Conservation (phyloP, 495 filamentous ascomycete genomes). For the Daldinia concentrica region DNA sequence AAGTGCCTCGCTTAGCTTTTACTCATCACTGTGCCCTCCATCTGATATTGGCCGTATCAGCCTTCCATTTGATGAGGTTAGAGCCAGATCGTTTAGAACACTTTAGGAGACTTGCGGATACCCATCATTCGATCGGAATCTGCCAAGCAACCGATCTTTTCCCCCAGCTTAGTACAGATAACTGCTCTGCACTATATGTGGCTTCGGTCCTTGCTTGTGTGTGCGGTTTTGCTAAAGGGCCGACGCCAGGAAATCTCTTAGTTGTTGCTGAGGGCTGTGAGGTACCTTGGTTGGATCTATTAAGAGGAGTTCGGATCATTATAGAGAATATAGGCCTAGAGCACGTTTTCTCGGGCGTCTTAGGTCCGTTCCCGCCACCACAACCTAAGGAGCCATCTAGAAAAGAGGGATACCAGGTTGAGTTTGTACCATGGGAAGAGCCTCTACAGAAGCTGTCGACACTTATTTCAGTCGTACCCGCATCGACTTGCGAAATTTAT, state of each 20-base stretch:
- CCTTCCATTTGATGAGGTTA: background rate
- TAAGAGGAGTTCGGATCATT: background rate
- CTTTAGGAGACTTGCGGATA: background rate
- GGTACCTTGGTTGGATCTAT: background rate
- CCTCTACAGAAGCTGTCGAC: background rate
- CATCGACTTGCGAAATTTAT: background rate
- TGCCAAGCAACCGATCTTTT: background rate
- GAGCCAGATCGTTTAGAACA: background rate
- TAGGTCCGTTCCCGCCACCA: background rate
- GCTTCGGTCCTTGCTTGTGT: background rate
- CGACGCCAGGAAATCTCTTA: background rate
- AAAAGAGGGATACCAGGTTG: background rate
- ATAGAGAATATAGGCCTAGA: background rate
- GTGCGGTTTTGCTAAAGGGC: background rate
- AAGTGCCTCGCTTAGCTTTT: background rate
- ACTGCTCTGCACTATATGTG: background rate
- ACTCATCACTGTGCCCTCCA: background rate
- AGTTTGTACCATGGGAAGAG: background rate
- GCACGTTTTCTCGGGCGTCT: background rate
- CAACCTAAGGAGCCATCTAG: background rate
- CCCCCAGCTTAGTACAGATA: background rate
- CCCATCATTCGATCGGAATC: background rate
- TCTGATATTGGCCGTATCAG: background rate
- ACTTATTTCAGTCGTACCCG: background rate
- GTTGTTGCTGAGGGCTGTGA: background rate